Conservation (phyloP, 768 basidiomycete genomes). For the Cystofilobasidium bisporidii region DNA sequence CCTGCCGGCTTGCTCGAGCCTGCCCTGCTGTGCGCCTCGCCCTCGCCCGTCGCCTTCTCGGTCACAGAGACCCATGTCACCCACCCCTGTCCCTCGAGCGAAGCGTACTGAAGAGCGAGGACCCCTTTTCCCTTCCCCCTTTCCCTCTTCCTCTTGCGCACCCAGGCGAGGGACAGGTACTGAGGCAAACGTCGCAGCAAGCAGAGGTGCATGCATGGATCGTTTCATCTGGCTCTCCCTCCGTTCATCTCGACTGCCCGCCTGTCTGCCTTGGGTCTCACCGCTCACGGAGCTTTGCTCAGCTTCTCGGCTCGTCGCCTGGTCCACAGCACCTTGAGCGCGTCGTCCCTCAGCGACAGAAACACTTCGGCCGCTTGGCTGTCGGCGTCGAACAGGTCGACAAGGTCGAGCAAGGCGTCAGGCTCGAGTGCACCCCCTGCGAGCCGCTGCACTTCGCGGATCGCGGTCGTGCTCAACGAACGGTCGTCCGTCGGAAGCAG, state of each 20-base stretch:
- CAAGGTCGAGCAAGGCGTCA: not conserved
- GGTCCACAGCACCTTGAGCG: not conserved
- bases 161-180: too few species aligned
- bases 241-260: too few species aligned
- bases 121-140: too few species aligned
- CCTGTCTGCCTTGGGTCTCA: too few species aligned
- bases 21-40: not conserved
- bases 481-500: not conserved
- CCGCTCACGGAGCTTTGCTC: not conserved
- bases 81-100: too few species aligned
- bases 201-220: too few species aligned
- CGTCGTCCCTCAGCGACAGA: slow-evolving; percentile 11
- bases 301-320: not conserved
- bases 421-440: not conserved
- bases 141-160: too few species aligned
- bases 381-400: not conserved
- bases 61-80: not conserved
- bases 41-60: not conserved
- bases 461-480: not conserved
- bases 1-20: too few species aligned
- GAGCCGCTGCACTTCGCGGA: not conserved
- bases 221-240: too few species aligned
- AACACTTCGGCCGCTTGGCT: not conserved
- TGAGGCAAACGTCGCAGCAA: too few species aligned
- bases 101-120: too few species aligned